Evolutionary conservation across 2,329 filamentous ascomycete genomes (phyloP).

Genomic region (Aspergillus floridensis): DNA sequence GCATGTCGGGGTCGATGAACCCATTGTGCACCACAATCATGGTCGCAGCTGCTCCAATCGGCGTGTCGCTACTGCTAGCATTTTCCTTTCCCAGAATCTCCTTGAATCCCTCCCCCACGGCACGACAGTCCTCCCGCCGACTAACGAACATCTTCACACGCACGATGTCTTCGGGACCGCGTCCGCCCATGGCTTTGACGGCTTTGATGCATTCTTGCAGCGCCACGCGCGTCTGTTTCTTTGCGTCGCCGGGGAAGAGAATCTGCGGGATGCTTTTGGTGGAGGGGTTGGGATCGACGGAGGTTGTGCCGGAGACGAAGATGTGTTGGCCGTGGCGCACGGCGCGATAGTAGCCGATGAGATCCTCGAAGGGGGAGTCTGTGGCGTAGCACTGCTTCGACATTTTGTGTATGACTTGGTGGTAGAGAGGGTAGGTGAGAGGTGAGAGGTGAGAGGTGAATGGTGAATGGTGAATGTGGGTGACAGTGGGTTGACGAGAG

Average conservation of each 20-base stretch:
- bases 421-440: not conserved
- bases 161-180: constrained; percentile 32
- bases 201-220: constrained; percentile 31
- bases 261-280: constrained; percentile 22
- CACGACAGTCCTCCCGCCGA: constrained; percentile 28
- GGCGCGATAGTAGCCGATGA: constrained; percentile 40
- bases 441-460: no score
- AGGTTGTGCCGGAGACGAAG: constrained; percentile 41
- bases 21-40: constrained; percentile 39
- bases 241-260: constrained; percentile 32
- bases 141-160: constrained; percentile 38
- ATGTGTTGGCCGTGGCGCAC: constrained; percentile 36
- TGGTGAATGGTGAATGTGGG: not conserved
- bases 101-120: constrained; percentile 31
- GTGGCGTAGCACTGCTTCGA: constrained; percentile 32
- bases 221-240: constrained; percentile 30
- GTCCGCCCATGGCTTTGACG: constrained; percentile 32
- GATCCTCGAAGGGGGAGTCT: constrained; percentile 36
- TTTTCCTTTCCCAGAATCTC: constrained; percentile 26
- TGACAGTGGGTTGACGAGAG: not conserved
- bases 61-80: constrained; percentile 9
- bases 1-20: constrained; percentile 38
- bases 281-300: constrained; percentile 31
- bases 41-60: constrained; percentile 34
- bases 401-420: not conserved